A percentile compares a stretch with the other conserved stretches of the same genome.
These are phyloP conservation scores for Yamadazyma ubonensis DNA, from an alignment of 805 yeast genomes.

Conservation along the genomic window DNA sequence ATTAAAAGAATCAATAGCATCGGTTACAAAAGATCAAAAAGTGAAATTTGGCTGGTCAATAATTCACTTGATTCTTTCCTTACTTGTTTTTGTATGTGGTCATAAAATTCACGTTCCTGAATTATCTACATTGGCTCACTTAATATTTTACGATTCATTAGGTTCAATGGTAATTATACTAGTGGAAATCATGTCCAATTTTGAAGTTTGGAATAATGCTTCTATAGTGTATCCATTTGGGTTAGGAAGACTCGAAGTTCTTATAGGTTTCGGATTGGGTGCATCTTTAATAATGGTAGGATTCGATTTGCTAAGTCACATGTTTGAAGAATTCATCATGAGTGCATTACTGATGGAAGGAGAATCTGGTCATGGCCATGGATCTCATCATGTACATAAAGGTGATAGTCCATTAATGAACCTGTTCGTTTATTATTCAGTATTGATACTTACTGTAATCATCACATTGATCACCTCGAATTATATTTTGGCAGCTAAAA, in stretches of 20 bases:
- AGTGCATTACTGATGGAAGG: conserved; percentile 25
- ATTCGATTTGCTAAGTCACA: conserved; percentile 80
- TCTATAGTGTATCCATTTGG: conserved; percentile 91
- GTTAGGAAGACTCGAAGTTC: conserved; percentile 82
- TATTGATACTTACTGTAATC: conserved; percentile 21
- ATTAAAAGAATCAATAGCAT: conserved; percentile 56
- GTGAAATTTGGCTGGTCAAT: conserved; percentile 57
- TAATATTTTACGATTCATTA: conserved; percentile 81
- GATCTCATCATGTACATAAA: conserved; percentile 42
- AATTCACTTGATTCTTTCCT: conserved; percentile 55
- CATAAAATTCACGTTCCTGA: conserved; percentile 55
- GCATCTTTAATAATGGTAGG: conserved; percentile 89
- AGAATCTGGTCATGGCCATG: conserved; percentile 25
- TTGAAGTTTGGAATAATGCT: conserved; percentile 85
- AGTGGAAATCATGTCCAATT: conserved; percentile 83
- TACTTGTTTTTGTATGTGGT: conserved; percentile 60
- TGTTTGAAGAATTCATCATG: conserved; percentile 71
- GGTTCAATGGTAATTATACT: conserved; percentile 67
- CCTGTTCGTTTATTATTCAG: conserved; percentile 27
- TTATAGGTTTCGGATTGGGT: conserved; percentile 83
- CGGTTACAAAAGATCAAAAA: conserved; percentile 59
- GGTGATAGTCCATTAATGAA: conserved; percentile 19
- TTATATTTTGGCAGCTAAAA: conserved; percentile 31
- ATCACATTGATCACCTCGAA: conserved; percentile 36
- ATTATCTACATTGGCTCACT: conserved; percentile 77